Evolutionary conservation across 2,329 filamentous ascomycete species (phyloP).

Genomic region (Massarina eburnea): DNA sequence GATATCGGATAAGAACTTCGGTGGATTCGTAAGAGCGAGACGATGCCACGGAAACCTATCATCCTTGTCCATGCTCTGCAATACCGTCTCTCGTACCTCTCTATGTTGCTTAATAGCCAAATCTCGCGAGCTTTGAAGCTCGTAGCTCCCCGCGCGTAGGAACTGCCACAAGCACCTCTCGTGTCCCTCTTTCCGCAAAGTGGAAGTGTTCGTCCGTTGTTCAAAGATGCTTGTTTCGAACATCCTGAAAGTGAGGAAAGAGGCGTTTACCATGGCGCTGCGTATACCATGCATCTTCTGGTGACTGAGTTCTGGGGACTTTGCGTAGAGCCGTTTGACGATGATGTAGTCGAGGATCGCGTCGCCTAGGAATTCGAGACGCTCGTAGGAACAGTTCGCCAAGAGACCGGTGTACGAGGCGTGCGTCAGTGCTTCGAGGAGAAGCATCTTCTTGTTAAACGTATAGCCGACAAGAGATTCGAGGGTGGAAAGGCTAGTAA

Average conservation of each 20-base stretch:
- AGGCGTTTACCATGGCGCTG: slow-evolving; percentile 75
- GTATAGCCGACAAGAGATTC: slow-evolving; percentile 70
- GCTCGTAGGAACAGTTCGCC: slow-evolving; percentile 62
- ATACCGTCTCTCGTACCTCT: slow-evolving; percentile 53
- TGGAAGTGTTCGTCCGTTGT: slow-evolving; percentile 34
- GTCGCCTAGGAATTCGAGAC: slow-evolving; percentile 87
- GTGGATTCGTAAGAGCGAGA: slow-evolving; percentile 65
- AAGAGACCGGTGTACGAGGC: slow-evolving; percentile 55
- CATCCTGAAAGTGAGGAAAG: slow-evolving; percentile 76
- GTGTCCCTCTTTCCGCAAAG: slow-evolving; percentile 27
- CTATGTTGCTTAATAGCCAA: slow-evolving; percentile 51
- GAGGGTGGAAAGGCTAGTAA: slow-evolving; percentile 44
- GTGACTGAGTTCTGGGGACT: slow-evolving; percentile 52
- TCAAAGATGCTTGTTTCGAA: slow-evolving; percentile 57
- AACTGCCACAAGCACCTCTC: slow-evolving; percentile 65
- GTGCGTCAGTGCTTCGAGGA: slow-evolving; percentile 82
- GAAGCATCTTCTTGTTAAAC: slow-evolving; percentile 66
- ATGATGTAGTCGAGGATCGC: slow-evolving; percentile 79
- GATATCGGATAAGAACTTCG: slow-evolving; percentile 82
- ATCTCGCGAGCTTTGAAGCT: slow-evolving; percentile 53
- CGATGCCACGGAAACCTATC: slow-evolving; percentile 73
- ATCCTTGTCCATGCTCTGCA: slow-evolving; percentile 53
- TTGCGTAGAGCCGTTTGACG: slow-evolving; percentile 61
- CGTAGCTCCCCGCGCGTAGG: slow-evolving; percentile 60
- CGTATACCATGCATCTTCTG: slow-evolving; percentile 74